Evolutionary conservation across 148 eudicot genomes (phyloP).

Genomic region (Dianthus caryophyllus): DNA sequence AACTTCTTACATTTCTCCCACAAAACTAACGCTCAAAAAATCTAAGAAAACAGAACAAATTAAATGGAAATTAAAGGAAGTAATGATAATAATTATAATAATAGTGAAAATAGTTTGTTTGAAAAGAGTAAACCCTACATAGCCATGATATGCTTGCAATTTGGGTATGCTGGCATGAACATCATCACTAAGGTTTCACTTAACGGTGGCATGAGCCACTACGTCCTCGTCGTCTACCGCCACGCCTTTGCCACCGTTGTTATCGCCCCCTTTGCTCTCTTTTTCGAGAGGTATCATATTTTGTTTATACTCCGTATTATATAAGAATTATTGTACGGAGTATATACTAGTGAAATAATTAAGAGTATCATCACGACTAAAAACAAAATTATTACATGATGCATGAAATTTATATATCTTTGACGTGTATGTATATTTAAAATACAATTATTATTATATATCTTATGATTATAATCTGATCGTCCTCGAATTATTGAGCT

Average conservation of each 20-base stretch:
- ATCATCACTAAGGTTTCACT: conserved; percentile 77
- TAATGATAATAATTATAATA: conserved; percentile 6
- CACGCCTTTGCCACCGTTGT: conserved; percentile 75
- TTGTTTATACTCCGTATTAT: too few species aligned
- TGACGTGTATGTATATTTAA: too few species aligned
- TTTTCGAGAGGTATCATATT: conserved; percentile 54
- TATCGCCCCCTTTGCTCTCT: conserved; percentile 71
- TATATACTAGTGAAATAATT: too few species aligned
- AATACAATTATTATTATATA: too few species aligned
- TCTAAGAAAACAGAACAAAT: neutral
- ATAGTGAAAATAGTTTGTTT: conserved; percentile 11
- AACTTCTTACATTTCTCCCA: too few species aligned
- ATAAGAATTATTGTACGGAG: too few species aligned
- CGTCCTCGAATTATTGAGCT: too few species aligned
- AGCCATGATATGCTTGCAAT: conserved; percentile 61
- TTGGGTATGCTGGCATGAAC: conserved; percentile 77
- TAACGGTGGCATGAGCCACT: conserved; percentile 80
- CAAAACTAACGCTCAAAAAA: neutral
- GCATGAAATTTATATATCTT: too few species aligned
- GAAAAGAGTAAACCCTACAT: conserved; percentile 60
- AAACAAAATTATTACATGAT: too few species aligned
- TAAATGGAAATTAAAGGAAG: conserved; percentile 47
- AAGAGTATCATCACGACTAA: too few species aligned
- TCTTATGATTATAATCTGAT: too few species aligned
- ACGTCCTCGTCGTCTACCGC: conserved; percentile 69